Conservation (phyloP, 208 protist species). For the Novymonas esmeraldas region DNA sequence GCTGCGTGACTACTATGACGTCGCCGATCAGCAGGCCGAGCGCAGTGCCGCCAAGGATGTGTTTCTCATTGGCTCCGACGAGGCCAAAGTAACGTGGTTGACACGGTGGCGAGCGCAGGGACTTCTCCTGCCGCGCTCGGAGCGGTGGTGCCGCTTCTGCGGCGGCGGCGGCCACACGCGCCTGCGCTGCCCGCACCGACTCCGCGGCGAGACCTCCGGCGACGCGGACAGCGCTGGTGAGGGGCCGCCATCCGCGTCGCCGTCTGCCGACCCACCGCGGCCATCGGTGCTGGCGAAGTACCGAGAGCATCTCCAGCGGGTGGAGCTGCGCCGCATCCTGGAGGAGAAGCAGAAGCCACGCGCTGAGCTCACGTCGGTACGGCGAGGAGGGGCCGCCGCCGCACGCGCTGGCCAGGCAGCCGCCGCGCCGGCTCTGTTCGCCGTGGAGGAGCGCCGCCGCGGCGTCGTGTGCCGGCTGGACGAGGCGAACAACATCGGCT, state of each 20-base stretch:
- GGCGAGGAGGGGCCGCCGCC: not conserved
- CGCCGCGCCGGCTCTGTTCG: conserved; percentile 12
- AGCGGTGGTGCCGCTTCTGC: conserved; percentile 79
- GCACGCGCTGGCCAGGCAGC: not conserved
- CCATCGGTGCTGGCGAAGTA: conserved; percentile 50
- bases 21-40: conserved; percentile 24
- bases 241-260: not conserved
- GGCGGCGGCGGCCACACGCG: conserved; percentile 66
- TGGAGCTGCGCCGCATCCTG: conserved; percentile 72
- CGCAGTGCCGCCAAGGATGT: conserved; percentile 11
- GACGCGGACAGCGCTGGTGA: not conserved
- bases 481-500: conserved; percentile 68
- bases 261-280: not conserved
- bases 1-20: conserved; percentile 40
- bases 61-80: conserved; percentile 33
- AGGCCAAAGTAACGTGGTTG: conserved; percentile 35
- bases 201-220: not conserved
- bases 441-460: conserved; percentile 68
- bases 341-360: conserved; percentile 62
- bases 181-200: conserved; percentile 36
- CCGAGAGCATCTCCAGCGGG: conserved; percentile 59
- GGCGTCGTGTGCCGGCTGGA: conserved; percentile 79
- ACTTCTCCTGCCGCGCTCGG: conserved; percentile 44
- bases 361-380: conserved; percentile 8
- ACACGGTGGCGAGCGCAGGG: conserved; percentile 40